Evolutionary conservation across 2,329 filamentous ascomycete species (phyloP).

Genomic region (Colletotrichum simmondsii): DNA sequence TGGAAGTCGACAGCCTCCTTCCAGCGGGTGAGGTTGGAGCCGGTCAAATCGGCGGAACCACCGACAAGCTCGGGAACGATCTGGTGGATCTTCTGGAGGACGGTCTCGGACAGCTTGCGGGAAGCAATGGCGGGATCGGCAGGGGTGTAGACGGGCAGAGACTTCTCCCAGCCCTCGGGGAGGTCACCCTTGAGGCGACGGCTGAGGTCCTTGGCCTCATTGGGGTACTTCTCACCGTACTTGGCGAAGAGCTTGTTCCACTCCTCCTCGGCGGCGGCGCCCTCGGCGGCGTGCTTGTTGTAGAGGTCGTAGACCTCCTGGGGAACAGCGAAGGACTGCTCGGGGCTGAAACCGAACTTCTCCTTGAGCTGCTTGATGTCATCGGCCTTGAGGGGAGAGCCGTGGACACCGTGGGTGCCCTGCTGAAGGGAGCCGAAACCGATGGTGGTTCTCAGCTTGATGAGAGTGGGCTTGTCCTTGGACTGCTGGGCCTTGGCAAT

Average conservation of each 20-base stretch:
- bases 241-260: constrained; percentile 95
- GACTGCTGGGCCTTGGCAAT: constrained; percentile 86
- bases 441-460: constrained; percentile 97
- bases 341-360: constrained; percentile 96
- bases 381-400: constrained; percentile 93
- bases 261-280: constrained; percentile 89
- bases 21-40: constrained; percentile 98
- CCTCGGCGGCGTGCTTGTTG: constrained; percentile 84
- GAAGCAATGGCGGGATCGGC: constrained; percentile 87
- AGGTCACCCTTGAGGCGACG: constrained; percentile 86
- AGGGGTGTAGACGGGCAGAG: constrained; percentile 89
- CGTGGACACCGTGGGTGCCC: constrained; percentile 96
- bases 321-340: constrained; percentile 91
- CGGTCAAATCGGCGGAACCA: constrained; percentile 96
- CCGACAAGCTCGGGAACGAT: constrained; percentile 91
- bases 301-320: constrained; percentile 95
- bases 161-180: constrained; percentile 96
- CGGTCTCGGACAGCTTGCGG: constrained; percentile 95
- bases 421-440: constrained; percentile 93
- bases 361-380: constrained; percentile 94
- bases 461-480: constrained; percentile 96
- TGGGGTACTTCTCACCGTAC: constrained; percentile 82
- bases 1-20: constrained; percentile 98
- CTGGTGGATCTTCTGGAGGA: constrained; percentile 87
- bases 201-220: constrained; percentile 82